These are phyloP conservation scores for Alternaria gaisen DNA, from an alignment of 2,329 filamentous ascomycete genomes.

Conservation along the genomic window DNA sequence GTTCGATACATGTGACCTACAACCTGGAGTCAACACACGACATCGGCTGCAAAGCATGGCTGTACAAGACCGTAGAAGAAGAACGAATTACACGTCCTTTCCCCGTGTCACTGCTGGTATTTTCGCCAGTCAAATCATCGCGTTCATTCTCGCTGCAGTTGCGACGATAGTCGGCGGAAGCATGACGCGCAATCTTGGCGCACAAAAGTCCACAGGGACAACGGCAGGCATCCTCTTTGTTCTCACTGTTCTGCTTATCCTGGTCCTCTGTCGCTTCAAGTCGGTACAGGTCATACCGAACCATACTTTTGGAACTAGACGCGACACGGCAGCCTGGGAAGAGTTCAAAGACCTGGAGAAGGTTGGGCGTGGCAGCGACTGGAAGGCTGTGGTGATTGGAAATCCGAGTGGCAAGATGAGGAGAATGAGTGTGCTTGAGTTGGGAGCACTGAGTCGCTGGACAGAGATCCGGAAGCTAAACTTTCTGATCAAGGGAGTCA, in stretches of 20 bases:
- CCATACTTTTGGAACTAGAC: constrained; percentile 56
- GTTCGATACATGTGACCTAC: constrained; percentile 81
- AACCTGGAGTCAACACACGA: constrained; percentile 70
- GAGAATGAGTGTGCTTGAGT: constrained; percentile 75
- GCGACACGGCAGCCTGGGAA: constrained; percentile 43
- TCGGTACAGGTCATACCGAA: constrained; percentile 74
- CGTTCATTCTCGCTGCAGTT: constrained; percentile 73
- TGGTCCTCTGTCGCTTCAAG: constrained; percentile 71
- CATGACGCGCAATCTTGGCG: constrained; percentile 71
- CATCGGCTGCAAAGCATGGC: constrained; percentile 59
- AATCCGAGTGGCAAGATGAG: constrained; percentile 74
- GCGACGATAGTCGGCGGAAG: constrained; percentile 74
- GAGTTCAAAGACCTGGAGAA: constrained; percentile 52
- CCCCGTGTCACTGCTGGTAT: constrained; percentile 77
- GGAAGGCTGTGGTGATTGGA: constrained; percentile 75
- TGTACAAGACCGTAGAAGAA: constrained; percentile 55
- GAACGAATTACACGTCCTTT: constrained; percentile 79
- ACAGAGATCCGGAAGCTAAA: constrained; percentile 70
- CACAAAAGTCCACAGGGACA: constrained; percentile 72
- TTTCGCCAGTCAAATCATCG: constrained; percentile 73
- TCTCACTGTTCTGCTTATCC: constrained; percentile 70
- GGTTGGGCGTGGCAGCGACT: constrained; percentile 60
- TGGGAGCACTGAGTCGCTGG: constrained; percentile 74
- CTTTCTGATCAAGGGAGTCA: constrained; percentile 42
- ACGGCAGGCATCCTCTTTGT: constrained; percentile 72